Evolutionary conservation across 768 basidiomycete genomes (phyloP).

Genomic region (Tulasnella sp.): DNA sequence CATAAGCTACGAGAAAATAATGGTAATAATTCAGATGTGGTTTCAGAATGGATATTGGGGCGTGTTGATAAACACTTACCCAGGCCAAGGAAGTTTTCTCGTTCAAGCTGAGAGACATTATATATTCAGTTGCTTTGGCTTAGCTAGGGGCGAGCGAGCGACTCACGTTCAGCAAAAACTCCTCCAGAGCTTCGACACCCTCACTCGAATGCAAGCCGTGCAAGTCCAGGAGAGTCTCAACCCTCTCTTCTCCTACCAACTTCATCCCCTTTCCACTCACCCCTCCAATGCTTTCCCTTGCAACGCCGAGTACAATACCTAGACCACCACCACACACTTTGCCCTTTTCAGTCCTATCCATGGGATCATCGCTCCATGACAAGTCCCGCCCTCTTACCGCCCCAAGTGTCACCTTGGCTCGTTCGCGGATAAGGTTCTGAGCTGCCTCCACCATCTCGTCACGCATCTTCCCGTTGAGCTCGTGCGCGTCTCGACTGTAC

Average conservation of each 20-base stretch:
- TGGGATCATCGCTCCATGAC: conserved; percentile 72
- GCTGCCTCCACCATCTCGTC: conserved; percentile 80
- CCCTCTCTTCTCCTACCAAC: conserved; percentile 74
- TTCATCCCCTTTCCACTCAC: conserved; percentile 37
- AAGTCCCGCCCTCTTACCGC: conserved; percentile 61
- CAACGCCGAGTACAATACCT: conserved; percentile 82
- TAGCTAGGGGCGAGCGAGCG: neutral
- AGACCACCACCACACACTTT: conserved; percentile 67
- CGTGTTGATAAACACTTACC: conserved; percentile 34
- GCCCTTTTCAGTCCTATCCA: conserved; percentile 65
- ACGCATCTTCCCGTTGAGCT: conserved; percentile 84
- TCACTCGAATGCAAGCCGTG: conserved; percentile 93
- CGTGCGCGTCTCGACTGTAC: conserved; percentile 88
- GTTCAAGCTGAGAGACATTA: conserved; percentile 49
- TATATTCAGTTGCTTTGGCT: neutral
- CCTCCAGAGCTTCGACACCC: conserved; percentile 80
- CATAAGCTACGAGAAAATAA: conserved; percentile 44
- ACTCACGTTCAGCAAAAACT: conserved; percentile 78
- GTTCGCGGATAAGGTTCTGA: conserved; percentile 69
- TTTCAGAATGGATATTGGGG: conserved; percentile 13
- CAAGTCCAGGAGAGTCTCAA: conserved; percentile 76
- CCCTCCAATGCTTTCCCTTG: conserved; percentile 39
- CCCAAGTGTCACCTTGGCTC: conserved; percentile 61
- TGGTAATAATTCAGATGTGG: conserved; percentile 1
- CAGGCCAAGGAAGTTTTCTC: conserved; percentile 77